These are phyloP conservation scores for Neopestalotiopsis clavispora DNA, from an alignment of 2,329 filamentous ascomycete genomes.

Conservation along the genomic window DNA sequence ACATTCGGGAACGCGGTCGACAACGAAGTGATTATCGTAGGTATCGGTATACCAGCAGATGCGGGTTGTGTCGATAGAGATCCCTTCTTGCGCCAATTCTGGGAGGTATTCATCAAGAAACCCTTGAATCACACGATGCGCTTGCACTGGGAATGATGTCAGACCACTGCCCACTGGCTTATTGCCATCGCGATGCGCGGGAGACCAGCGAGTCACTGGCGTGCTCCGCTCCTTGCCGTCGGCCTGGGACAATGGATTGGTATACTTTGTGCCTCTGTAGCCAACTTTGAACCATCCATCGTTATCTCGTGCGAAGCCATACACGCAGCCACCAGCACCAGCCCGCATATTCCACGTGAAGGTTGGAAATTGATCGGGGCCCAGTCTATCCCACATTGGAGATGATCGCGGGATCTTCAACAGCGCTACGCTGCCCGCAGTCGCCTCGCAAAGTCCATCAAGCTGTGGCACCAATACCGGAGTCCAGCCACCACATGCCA, in stretches of 20 bases:
- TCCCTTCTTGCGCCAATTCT: constrained; percentile 40
- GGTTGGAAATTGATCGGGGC: constrained; percentile 49
- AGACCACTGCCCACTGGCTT: constrained; percentile 25
- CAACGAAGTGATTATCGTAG: constrained; percentile 57
- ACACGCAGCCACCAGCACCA: constrained; percentile 47
- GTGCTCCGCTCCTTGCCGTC: constrained; percentile 39
- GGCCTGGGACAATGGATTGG: constrained; percentile 42
- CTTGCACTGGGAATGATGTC: constrained; percentile 33
- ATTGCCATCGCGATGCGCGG: constrained; percentile 12
- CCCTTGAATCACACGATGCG: constrained; percentile 30
- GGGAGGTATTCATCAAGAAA: constrained; percentile 48
- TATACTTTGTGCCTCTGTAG: constrained; percentile 56
- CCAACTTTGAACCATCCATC: constrained; percentile 52
- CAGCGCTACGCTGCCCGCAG: constrained; percentile 49
- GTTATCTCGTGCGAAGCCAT: constrained; percentile 51
- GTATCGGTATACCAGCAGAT: constrained; percentile 64
- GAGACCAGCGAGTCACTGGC: constrained; percentile 44
- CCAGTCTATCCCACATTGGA: constrained; percentile 43
- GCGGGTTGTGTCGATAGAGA: constrained; percentile 43
- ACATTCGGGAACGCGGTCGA: constrained; percentile 41
- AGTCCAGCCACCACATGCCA: constrained; percentile 47
- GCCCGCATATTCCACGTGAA: constrained; percentile 45
- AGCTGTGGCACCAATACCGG: constrained; percentile 45
- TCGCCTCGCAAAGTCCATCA: constrained; percentile 50
- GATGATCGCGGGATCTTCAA: constrained; percentile 45